A percentile compares a stretch with the other conserved stretches of the same genome.
Evolutionary conservation across 352 stramenopile species (phyloP).

Genomic region (Phytopythium chamaehyphon): DNA sequence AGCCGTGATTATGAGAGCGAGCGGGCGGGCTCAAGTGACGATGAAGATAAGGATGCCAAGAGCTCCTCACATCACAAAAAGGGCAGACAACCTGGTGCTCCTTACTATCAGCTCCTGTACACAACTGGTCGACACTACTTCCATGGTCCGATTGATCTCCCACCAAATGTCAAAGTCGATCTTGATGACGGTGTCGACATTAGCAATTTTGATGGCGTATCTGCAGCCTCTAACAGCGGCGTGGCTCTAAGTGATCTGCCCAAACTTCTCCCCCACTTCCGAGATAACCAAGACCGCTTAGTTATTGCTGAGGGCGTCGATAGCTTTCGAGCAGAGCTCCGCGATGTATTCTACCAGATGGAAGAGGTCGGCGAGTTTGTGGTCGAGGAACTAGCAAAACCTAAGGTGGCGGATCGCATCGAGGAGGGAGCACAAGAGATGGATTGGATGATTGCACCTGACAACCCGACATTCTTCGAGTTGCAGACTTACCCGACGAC

Average conservation of each 20-base stretch:
- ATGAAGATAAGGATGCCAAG: constrained; percentile 15
- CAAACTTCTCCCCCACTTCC: constrained; percentile 48
- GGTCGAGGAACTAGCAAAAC: constrained; percentile 63
- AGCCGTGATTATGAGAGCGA: constrained; percentile 19
- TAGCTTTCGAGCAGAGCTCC: constrained; percentile 37
- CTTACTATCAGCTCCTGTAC: constrained; percentile 37
- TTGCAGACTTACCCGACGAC: constrained; percentile 46
- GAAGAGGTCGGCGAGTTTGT: constrained; percentile 63
- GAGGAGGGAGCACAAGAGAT: constrained; percentile 37
- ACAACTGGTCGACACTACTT: constrained; percentile 56
- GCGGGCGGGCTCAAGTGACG: neutral
- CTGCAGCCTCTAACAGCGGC: constrained; percentile 10
- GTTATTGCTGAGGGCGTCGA: constrained; percentile 32
- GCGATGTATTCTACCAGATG: constrained; percentile 64
- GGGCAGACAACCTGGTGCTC: constrained; percentile 13
- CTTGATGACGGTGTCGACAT: constrained; percentile 11
- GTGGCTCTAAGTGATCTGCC: constrained; percentile 35
- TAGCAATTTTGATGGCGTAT: constrained; percentile 14
- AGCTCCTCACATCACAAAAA: neutral
- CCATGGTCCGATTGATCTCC: constrained; percentile 40
- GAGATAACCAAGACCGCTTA: constrained; percentile 42
- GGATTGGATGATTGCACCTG: constrained; percentile 41
- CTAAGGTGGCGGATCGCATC: constrained; percentile 44
- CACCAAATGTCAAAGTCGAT: constrained; percentile 16
- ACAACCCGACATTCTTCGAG: constrained; percentile 63